Evolutionary conservation across 2,329 filamentous ascomycete species (phyloP), one percentile per base, ranked within the genome.

Genomic region (Colletotrichum endophyticum): DNA sequence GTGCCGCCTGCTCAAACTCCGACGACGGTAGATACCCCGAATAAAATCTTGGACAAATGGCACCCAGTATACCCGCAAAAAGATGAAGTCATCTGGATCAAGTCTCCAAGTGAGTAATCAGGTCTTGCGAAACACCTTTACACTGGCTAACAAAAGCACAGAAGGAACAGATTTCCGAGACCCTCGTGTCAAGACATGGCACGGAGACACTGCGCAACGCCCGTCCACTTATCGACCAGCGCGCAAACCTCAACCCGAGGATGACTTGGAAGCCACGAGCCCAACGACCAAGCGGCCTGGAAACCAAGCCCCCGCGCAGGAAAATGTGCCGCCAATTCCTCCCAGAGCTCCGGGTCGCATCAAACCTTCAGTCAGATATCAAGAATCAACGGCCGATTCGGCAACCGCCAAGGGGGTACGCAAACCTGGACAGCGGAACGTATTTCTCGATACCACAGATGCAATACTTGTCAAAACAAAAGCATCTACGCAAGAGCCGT

Each of bases 31-130:
- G 68, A 78, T n/a, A 76, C 72, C 15, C 76, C 77, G 9, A 69
- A 62, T n/a, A 78, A 78, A 59, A 64, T 71, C 15, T 19, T 78
- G 22, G 53, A 61, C 53, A 66, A 53, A 15, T 76, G 77, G 69
- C 61, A 75, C 12, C 64, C 71, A 12, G 72, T 73, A 8, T 76
- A 76, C 28, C 66, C 69, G 19, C 73, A 77, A 34, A 53, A 49
- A 11, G 53, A 56, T 12, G 67, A 68, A 39, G 56, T 44, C 25
- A 30, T 62, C 25, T 28, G 36, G 8, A n/a, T 75, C 16, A 57
- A 64, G 12, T 59, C 62, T n/a, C 39, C 62, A 39, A 34, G 74
- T 76, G 44, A 59, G 75, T 61, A 27, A 25, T 6, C 16, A 22
- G 5, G 49, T 5, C 9, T 19, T 57, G 8, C 15, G 8, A 2